Evolutionary conservation across 2,329 filamentous ascomycete species (phyloP), one percentile per base, ranked within the genome.

Genomic region (Paraconiothyrium brasiliense): DNA sequence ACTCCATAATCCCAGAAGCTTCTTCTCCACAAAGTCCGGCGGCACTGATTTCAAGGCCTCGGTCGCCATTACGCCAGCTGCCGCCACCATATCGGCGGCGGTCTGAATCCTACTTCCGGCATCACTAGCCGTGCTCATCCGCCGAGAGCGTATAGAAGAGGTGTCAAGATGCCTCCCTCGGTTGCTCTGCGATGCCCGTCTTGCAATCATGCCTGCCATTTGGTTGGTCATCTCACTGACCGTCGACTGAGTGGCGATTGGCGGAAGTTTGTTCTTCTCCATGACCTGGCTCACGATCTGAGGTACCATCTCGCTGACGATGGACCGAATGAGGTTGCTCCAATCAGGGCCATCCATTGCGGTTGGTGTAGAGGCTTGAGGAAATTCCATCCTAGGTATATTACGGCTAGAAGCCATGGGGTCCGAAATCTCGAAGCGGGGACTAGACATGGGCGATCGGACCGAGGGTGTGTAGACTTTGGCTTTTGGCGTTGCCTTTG

Each of bases 21-120:
- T 77, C 63, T 75, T 76, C 54, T 76, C 73, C 5, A 77, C 72
- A 61, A 74, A 72, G 43, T 76, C 68, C 13, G 73, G 71, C 8
- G 73, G 69, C 16, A 71, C 69, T 8, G 63, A 64, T 20, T 70
- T 71, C 46, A 72, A 64, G 11, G 68, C 66, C 30, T 75, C 73
- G 0, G 72, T 73, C n/a, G 70, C 73, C 55, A 74, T 65, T 1
- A 74, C 67, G 7, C 72, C 72, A 35, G 72, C 68, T 22, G 71
- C 70, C 27, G 73, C 74, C 4, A 76, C 73, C 73, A 76, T 76
- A 49, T 76, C 71, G 5, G 71, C 73, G 48, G 72, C 73, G 34
- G 71, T 71, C 52, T 73, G 67, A 10, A 75, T 75, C 5, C 73
- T 64, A 44, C 67, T 73, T 49, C 71, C 72, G 9, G 74, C 64